Percentiles rank a stretch among this genome's conserved stretches.
phyloP scores from a whole-genome alignment of 2,329 filamentous ascomycete species.

The Neospermospora avenae region DNA sequence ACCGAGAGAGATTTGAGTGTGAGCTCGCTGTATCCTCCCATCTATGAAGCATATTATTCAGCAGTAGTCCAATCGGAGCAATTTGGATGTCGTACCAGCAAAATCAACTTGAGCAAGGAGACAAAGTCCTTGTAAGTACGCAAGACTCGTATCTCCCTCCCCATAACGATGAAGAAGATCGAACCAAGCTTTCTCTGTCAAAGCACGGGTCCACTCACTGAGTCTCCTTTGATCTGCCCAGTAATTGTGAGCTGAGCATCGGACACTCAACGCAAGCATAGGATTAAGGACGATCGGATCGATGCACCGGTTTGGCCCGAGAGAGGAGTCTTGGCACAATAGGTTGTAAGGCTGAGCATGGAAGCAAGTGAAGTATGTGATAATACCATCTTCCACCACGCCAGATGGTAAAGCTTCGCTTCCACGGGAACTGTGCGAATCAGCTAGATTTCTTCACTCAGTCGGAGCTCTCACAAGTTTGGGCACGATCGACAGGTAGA shows the following conservation, averaged over 20 bases:
- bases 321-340: constrained; percentile 3
- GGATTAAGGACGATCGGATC: constrained; percentile 15
- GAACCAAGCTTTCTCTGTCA: constrained; percentile 17
- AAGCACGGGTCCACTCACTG: constrained; percentile 8
- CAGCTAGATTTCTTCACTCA: not conserved
- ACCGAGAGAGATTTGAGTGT: constrained; percentile 20
- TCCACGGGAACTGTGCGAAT: not conserved
- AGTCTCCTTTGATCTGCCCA: constrained; percentile 12
- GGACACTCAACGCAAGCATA: constrained; percentile 20
- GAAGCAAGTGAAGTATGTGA: constrained; percentile 20
- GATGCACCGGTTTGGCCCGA: not conserved
- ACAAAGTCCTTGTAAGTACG: constrained; percentile 21
- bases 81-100: constrained; percentile 10
- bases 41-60: constrained; percentile 5
- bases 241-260: constrained; percentile 18
- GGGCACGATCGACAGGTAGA: too few relatives aligned
- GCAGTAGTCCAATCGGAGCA: too few relatives aligned
- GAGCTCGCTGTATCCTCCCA: constrained; percentile 19
- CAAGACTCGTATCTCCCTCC: constrained; percentile 15
- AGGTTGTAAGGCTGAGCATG: constrained; percentile 22
- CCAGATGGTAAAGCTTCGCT: constrained; percentile 8
- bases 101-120: constrained; percentile 23
- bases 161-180: constrained; percentile 16
- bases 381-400: constrained; percentile 18
- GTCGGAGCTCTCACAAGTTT: not conserved